A percentile compares a stretch with the other conserved stretches of the same genome.
phyloP scores from a whole-genome alignment of 2,329 filamentous ascomycete species.

The Alternaria angustiovoidea region DNA sequence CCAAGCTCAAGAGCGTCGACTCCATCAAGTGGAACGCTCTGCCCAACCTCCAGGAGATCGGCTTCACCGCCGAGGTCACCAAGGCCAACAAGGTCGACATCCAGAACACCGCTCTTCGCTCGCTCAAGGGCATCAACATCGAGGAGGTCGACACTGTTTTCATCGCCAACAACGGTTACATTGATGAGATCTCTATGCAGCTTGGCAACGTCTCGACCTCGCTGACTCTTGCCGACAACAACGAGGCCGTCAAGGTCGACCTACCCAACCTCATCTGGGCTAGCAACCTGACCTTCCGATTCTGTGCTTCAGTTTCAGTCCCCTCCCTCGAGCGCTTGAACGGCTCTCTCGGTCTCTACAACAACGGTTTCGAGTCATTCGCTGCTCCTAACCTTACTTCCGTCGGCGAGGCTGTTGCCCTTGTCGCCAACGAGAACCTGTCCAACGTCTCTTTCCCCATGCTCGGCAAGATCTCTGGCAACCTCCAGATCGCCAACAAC shows the following conservation, averaged over 20 bases:
- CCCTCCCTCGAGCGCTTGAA: conserved; percentile 77
- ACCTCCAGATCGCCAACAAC: conserved; percentile 91
- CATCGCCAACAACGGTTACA: conserved; percentile 84
- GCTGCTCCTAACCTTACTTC: conserved; percentile 74
- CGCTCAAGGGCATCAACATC: conserved; percentile 82
- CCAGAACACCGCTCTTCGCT: conserved; percentile 83
- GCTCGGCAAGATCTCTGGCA: conserved; percentile 75
- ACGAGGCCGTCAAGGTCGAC: conserved; percentile 71
- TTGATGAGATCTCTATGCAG: conserved; percentile 78
- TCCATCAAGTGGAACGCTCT: conserved; percentile 77
- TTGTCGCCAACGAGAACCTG: conserved; percentile 65
- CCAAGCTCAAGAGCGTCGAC: conserved; percentile 69
- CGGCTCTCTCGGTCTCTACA: conserved; percentile 83
- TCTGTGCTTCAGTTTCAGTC: conserved; percentile 76
- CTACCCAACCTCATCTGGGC: conserved; percentile 83
- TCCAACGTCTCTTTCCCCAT: conserved; percentile 78
- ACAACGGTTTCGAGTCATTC: conserved; percentile 73
- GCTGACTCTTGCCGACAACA: conserved; percentile 83
- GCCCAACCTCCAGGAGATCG: conserved; percentile 66
- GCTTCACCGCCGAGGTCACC: conserved; percentile 71
- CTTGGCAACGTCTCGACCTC: conserved; percentile 76
- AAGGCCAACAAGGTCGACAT: conserved; percentile 75
- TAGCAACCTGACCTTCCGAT: conserved; percentile 82
- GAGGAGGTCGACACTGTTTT: conserved; percentile 74
- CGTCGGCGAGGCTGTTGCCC: conserved; percentile 66